Evolutionary conservation across 805 yeast genomes (phyloP).

Genomic region (Komagataella ulmi): DNA sequence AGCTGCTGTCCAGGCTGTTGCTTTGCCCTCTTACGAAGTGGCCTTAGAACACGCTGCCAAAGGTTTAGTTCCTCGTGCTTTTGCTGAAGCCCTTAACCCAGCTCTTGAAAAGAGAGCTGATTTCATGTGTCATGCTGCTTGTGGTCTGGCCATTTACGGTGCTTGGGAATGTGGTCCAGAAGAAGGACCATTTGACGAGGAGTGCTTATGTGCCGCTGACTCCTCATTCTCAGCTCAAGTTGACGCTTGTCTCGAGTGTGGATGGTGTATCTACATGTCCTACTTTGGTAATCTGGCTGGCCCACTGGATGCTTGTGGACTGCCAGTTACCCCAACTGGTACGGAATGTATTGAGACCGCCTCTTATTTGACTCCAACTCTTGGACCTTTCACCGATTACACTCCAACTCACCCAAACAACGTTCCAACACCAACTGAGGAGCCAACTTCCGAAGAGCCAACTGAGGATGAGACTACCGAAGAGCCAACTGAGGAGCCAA

Average conservation of each 20-base stretch:
- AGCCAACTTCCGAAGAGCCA: neutral
- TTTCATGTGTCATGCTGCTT: neutral
- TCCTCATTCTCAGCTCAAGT: conserved; percentile 1
- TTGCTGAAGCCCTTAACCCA: neutral
- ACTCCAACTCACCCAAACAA: neutral
- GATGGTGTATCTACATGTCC: neutral
- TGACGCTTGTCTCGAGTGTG: conserved; percentile 7
- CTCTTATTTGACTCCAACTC: neutral
- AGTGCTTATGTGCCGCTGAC: conserved; percentile 6
- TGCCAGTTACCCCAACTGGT: conserved; percentile 16
- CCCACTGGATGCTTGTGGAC: conserved; percentile 12
- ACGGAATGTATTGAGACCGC: conserved; percentile 3
- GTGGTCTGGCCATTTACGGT: neutral
- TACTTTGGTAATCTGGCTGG: conserved; percentile 4
- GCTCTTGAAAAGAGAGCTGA: neutral
- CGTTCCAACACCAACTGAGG: neutral
- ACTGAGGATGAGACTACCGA: neutral
- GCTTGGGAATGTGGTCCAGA: neutral
- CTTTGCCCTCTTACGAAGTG: neutral
- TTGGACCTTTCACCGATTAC: neutral
- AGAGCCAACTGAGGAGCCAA: neutral
- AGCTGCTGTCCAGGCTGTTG: neutral
- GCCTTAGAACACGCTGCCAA: neutral
- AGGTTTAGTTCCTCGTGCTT: neutral
- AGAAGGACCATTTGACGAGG: conserved; percentile 2